These are phyloP conservation scores for Dispira parvispora DNA, from an alignment of 192 early-diverging fungal species.

Conservation along the genomic window DNA sequence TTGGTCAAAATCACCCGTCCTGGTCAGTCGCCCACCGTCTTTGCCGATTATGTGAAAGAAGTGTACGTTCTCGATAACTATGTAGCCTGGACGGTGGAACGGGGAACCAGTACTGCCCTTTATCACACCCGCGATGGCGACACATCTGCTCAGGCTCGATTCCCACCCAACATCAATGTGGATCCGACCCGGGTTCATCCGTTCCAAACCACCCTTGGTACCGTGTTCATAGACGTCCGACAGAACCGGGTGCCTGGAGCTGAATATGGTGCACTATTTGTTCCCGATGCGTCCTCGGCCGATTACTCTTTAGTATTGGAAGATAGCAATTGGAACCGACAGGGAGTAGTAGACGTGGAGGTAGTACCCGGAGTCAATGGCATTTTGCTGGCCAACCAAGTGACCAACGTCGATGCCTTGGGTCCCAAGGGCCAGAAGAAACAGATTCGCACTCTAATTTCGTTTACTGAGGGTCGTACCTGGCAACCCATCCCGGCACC, in stretches of 20 bases:
- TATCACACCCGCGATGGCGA: constrained; percentile 59
- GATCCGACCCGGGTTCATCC: constrained; percentile 70
- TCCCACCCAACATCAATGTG: constrained; percentile 66
- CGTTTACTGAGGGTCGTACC: constrained; percentile 71
- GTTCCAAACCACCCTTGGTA: constrained; percentile 62
- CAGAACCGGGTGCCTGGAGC: constrained; percentile 23
- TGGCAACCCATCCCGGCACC: constrained; percentile 51
- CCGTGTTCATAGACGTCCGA: constrained; percentile 64
- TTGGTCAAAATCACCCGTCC: constrained; percentile 35
- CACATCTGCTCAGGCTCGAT: constrained; percentile 51
- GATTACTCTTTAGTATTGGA: constrained; percentile 58
- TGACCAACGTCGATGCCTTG: constrained; percentile 51
- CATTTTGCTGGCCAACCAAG: constrained; percentile 72
- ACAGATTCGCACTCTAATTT: constrained; percentile 54
- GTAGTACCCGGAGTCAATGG: constrained; percentile 75
- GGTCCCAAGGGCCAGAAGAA: constrained; percentile 35
- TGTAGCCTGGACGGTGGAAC: constrained; percentile 10
- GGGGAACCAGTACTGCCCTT: constrained; percentile 27
- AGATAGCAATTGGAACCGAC: constrained; percentile 60
- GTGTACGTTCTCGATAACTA: background rate
- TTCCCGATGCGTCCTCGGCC: constrained; percentile 72
- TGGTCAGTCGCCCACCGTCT: constrained; percentile 9
- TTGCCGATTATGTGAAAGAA: background rate
- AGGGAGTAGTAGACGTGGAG: constrained; percentile 76
- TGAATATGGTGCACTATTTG: constrained; percentile 66